A percentile compares a stretch with the other conserved stretches of the same genome.
phyloP scores from a whole-genome alignment of 768 basidiomycete species.

The Tulasnella sp. region DNA sequence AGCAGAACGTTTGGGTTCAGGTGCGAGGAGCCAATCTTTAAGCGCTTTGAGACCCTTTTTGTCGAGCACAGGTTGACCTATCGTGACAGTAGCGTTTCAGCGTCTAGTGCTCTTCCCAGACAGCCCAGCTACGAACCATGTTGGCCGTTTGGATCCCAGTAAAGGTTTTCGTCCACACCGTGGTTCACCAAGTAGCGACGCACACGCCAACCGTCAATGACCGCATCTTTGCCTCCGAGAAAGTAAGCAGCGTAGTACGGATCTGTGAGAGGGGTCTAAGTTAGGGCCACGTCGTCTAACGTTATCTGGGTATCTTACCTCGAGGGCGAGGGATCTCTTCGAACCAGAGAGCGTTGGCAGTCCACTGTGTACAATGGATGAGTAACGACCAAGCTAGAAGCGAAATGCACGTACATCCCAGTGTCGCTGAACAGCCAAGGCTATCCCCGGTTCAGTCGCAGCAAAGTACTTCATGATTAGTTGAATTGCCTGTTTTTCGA shows the following conservation, averaged over 20 bases:
- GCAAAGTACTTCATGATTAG: slow-evolving; percentile 87
- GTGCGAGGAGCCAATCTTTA: neutral
- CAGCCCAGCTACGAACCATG: slow-evolving; percentile 50
- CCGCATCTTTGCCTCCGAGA: slow-evolving; percentile 80
- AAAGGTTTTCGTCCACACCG: slow-evolving; percentile 67
- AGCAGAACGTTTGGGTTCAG: neutral
- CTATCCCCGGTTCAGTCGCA: slow-evolving; percentile 82
- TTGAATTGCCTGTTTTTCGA: slow-evolving; percentile 69
- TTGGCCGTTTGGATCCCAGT: slow-evolving; percentile 62
- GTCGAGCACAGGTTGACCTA: slow-evolving; percentile 12
- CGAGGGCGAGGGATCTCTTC: slow-evolving; percentile 83
- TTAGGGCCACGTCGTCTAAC: too few relatives aligned
- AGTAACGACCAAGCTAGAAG: slow-evolving; percentile 21
- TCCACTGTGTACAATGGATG: slow-evolving; percentile 53
- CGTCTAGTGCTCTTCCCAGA: neutral
- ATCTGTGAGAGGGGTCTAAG: slow-evolving; percentile 44
- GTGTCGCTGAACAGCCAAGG: slow-evolving; percentile 79
- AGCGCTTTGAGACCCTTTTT: neutral
- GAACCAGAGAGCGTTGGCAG: slow-evolving; percentile 84
- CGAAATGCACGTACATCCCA: slow-evolving; percentile 53
- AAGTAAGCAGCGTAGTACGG: slow-evolving; percentile 69
- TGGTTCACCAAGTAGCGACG: slow-evolving; percentile 60
- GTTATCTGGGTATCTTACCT: slow-evolving; percentile 32
- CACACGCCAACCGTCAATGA: slow-evolving; percentile 70
- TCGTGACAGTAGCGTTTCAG: neutral